Base-by-base conservation (phyloP, 352 stramenopile species). In the Phytophthora megakarya region DNA sequence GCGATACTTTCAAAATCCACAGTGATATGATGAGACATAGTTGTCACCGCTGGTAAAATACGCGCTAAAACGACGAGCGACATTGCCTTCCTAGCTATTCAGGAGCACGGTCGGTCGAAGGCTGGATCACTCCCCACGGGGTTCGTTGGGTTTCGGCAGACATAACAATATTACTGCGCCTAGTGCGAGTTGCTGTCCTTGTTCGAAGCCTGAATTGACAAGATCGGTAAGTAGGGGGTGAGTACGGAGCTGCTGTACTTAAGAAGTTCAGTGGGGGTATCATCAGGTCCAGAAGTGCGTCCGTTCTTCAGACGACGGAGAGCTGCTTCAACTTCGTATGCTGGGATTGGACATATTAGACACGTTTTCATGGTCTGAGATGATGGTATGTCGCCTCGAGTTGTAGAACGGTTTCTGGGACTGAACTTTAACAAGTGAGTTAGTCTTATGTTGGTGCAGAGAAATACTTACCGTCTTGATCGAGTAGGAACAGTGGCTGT, bases 31-130 rank as follows among this genome's bases (percentile, higher is more conserved):
- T 3, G 43, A 38, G 1, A 62, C 43, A 13, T 22, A 48, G 4
- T 39, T 26, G 26, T 58, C 48, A 53, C 47, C 3, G 38, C 21
- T 9, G 47, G 47, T 3, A 26, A 19, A 3, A 65, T 59, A 1
- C 57, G 46, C 5, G 11, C 1, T 0, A 65, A 33, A 10, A 56
- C 49, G 10, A 55, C 10, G 3, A 61, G 16, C 7, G 59, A 61
- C 48, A 50, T n/a, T 0, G 49, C 32, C 60, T 56, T 5, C 59
- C 11, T 13, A 39, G 1, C 1, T 67, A 25, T 50, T 59, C 1
- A 60, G 49, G 0, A 61, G 33, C 3, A 54, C 30, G 11, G 55
- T 67, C 3, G 30, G 42, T 1, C 39, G 23, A 16, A 66, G 48
- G 30, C 39, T 60, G 21, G 22, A 59, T 13, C 28, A 53, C 3